Evolutionary conservation across 2,329 filamentous ascomycete genomes (phyloP).

Genomic region (Cladosporium velox): DNA sequence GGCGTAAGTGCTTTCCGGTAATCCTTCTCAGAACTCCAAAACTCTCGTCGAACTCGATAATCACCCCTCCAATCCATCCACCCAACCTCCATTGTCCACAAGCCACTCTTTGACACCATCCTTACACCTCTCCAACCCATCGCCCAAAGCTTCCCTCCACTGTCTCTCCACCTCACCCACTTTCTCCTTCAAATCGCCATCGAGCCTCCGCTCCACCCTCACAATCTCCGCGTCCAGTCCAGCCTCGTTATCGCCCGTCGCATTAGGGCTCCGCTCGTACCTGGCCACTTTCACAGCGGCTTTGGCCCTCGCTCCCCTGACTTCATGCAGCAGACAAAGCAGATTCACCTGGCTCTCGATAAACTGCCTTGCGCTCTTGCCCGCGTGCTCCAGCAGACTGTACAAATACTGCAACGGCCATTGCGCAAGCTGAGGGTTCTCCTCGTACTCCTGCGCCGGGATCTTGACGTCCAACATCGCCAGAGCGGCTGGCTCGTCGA

Average conservation of each 20-base stretch:
- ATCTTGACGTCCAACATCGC: constrained; percentile 52
- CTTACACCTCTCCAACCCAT: constrained; percentile 71
- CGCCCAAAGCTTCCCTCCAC: constrained; percentile 85
- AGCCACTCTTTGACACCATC: constrained; percentile 73
- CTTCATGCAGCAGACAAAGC: constrained; percentile 85
- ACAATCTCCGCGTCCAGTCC: not conserved
- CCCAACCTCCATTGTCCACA: constrained; percentile 80
- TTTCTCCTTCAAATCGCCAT: constrained; percentile 88
- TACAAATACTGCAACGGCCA: constrained; percentile 91
- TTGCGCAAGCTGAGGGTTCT: constrained; percentile 78
- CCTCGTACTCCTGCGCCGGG: constrained; percentile 74
- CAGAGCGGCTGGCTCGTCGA: constrained; percentile 40
- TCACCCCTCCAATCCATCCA: constrained; percentile 60
- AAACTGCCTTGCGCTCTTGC: constrained; percentile 94
- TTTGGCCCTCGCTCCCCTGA: constrained; percentile 74
- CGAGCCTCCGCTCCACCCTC: constrained; percentile 65
- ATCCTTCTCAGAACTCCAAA: not conserved
- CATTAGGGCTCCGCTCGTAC: constrained; percentile 54
- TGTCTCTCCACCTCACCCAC: constrained; percentile 87
- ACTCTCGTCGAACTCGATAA: not conserved
- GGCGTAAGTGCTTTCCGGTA: not conserved
- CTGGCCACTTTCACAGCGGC: constrained; percentile 69
- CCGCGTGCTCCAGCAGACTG: constrained; percentile 78
- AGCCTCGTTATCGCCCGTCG: constrained; percentile 32
- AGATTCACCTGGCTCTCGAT: constrained; percentile 94